A percentile compares a stretch with the other conserved stretches of the same genome.
These are phyloP conservation scores for Nicotiana rustica DNA, from an alignment of 305 asterid genomes.

Conservation along the genomic window DNA sequence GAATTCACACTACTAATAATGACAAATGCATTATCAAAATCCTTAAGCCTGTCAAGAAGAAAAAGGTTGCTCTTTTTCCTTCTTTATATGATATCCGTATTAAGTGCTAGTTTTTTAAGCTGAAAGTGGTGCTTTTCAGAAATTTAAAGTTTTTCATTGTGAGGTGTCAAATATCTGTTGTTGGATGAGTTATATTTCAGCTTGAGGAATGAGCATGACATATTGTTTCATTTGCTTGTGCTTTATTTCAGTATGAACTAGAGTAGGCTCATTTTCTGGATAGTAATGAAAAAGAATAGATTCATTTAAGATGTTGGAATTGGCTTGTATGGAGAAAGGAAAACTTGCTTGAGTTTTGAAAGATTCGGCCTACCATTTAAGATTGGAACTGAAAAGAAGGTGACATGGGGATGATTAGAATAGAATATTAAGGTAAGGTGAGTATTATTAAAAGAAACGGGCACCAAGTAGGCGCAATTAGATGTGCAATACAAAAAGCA, in stretches of 20 bases:
- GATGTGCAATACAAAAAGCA: too few relatives aligned
- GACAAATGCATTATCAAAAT: conserved; percentile 50
- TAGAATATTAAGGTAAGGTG: neutral
- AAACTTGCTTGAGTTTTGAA: conserved; percentile 19
- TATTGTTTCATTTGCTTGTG: neutral
- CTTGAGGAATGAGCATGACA: neutral
- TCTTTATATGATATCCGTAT: neutral
- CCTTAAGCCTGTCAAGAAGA: conserved; percentile 52
- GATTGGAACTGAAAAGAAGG: neutral
- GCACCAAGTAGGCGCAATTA: too few relatives aligned
- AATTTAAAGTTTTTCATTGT: neutral
- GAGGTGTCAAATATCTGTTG: neutral
- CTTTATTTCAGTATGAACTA: conserved; percentile 1
- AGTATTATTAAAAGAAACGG: too few relatives aligned
- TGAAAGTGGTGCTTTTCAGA: neutral
- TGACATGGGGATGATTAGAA: neutral
- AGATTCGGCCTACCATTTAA: neutral
- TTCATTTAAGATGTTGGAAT: conserved; percentile 24
- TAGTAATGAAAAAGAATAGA: neutral
- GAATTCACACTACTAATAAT: conserved; percentile 41
- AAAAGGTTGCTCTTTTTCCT: conserved; percentile 40
- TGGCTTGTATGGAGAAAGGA: conserved; percentile 23
- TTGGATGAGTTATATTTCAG: neutral
- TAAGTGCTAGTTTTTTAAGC: neutral
- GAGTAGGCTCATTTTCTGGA: neutral